Percentiles rank a stretch among this genome's conserved stretches.
Conservation (phyloP, 1,284 basidiomycete species). For the Naganishia liquefaciens region DNA sequence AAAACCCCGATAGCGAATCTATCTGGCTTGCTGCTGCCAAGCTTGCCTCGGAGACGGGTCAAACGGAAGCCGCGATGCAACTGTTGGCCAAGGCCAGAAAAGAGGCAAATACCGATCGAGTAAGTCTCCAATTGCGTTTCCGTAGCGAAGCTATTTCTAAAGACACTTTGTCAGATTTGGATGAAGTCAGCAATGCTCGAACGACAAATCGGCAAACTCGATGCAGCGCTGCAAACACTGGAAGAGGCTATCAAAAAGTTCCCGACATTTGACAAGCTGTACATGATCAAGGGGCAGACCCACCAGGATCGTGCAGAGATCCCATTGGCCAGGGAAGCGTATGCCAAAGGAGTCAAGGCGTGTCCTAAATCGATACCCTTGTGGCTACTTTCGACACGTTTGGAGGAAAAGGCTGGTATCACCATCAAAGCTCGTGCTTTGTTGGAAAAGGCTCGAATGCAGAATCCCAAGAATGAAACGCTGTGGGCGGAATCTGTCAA, state of each 20-base stretch:
- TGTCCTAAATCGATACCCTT: conserved; percentile 79
- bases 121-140: conserved; percentile 52
- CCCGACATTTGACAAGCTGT: conserved; percentile 83
- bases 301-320: conserved; percentile 65
- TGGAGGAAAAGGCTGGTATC: conserved; percentile 84
- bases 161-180: conserved; percentile 71
- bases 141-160: background rate
- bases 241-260: conserved; percentile 76
- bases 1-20: conserved; percentile 93
- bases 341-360: conserved; percentile 74
- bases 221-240: conserved; percentile 73
- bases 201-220: conserved; percentile 75
- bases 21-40: conserved; percentile 98
- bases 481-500: conserved; percentile 89
- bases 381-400: conserved; percentile 82
- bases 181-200: conserved; percentile 97
- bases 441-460: conserved; percentile 83
- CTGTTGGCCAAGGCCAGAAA: conserved; percentile 82
- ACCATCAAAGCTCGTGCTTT: conserved; percentile 91
- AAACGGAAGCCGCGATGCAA: conserved; percentile 79
- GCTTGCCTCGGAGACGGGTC: conserved; percentile 89
- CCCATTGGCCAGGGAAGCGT: conserved; percentile 71
- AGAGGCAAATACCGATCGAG: conserved; percentile 86
- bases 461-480: conserved; percentile 77
- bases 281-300: conserved; percentile 96